These are phyloP conservation scores for Cyclocybe aegerita DNA, from an alignment of 768 basidiomycete species.

Conservation along the genomic window DNA sequence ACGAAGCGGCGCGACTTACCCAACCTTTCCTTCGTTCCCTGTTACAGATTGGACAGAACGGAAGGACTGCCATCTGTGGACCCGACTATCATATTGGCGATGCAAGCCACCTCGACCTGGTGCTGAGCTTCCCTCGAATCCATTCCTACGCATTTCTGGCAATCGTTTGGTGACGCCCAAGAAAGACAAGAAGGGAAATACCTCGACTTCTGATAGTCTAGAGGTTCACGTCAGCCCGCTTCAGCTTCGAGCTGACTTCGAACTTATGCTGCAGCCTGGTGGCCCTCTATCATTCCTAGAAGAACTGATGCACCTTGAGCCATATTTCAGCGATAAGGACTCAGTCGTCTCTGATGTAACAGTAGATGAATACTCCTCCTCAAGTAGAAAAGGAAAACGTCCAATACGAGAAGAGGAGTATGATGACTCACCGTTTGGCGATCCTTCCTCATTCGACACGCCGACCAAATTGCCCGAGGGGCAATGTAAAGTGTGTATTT, in stretches of 20 bases:
- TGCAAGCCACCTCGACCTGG: conserved; percentile 30
- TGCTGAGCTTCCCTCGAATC: background rate
- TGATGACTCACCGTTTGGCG: conserved; percentile 1
- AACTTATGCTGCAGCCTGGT: conserved; percentile 34
- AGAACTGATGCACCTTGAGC: conserved; percentile 8
- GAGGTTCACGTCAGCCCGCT: conserved; percentile 56
- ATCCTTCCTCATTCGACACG: background rate
- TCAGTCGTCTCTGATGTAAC: conserved; percentile 12
- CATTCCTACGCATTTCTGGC: conserved; percentile 3
- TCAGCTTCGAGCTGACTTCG: conserved; percentile 77
- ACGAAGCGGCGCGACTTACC: conserved; percentile 16
- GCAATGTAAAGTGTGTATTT: no score
- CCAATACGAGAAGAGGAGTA: background rate
- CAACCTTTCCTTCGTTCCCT: conserved; percentile 53
- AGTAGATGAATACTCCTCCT: conserved; percentile 3
- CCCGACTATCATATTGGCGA: conserved; percentile 66
- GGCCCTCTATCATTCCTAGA: conserved; percentile 42
- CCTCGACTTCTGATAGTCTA: conserved; percentile 20
- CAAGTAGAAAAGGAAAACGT: background rate
- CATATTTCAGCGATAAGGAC: background rate
- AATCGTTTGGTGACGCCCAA: background rate
- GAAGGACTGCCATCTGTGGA: conserved; percentile 36
- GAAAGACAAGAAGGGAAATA: background rate
- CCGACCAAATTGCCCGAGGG: background rate
- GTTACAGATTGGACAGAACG: conserved; percentile 62